Evolutionary conservation across 225 moss, liverwort and hornwort species (phyloP), one percentile per base, ranked within the genome.

Genomic region (Pseudisothecium myosuroides): DNA sequence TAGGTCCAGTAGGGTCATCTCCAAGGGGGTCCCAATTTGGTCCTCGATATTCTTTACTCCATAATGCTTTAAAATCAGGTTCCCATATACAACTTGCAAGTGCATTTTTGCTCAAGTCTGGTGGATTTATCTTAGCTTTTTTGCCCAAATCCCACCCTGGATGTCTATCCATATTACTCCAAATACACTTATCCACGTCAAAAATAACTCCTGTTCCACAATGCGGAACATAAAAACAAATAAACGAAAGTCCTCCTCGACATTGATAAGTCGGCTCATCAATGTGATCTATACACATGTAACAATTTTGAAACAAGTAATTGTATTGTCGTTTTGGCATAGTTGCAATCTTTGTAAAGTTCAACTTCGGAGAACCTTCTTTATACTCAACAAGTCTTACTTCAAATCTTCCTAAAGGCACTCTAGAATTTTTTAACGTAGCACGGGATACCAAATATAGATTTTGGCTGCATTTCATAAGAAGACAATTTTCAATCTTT

Each of bases 51-150:
- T 94, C 91, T 87, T 94, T 91, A 45, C 7, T 84, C 92, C 93
- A 93, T 12, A 94, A 65, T 86, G 92, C 92, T 81, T 84, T 94
- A 36, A 94, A 93, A 89, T 94, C 14, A 41, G 92, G 93, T 39
- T 94, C 92, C 94, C 94, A 94, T 49, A 93, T 14, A 86, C 93
- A 93, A 89, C 88, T 93, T 62, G 93, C 94, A 79, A 94, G 85
- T 32, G 90, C 77, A 90, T 92, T 94, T 71, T 58, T 93, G n/a
- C 84, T 85, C 14, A 84, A 90, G 91, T 93, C 11, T 28, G 15
- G 83, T 64, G 71, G 80, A 49, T 5, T 22, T 1, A 11, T 60
- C 0, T 36, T 68, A 5, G 78, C 37, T 23, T 91, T 88, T 65
- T 78, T 45, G 31, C 60, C 92, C 56, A 94, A 88, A 12, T 93